Evolutionary conservation across 2,329 filamentous ascomycete genomes (phyloP).

Genomic region (Colletotrichum echinochloae): DNA sequence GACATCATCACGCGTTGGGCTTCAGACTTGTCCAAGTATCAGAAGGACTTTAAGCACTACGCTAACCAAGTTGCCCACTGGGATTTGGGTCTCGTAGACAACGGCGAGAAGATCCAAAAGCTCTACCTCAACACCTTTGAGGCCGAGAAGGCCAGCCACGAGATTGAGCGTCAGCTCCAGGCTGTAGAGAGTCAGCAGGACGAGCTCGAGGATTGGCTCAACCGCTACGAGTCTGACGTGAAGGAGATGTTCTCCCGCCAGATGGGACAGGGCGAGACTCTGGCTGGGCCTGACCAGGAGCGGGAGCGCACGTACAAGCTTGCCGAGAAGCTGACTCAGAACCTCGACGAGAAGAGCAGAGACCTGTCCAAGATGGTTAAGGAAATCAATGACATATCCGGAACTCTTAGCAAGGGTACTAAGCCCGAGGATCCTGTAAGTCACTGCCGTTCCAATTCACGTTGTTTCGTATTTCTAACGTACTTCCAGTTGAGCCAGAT

Average conservation of each 20-base stretch:
- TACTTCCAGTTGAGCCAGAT: slow-evolving; percentile 84
- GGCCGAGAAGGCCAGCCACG: slow-evolving; percentile 90
- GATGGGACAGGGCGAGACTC: slow-evolving; percentile 78
- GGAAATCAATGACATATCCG: slow-evolving; percentile 95
- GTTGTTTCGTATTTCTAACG: slow-evolving; percentile 43
- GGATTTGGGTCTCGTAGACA: slow-evolving; percentile 93
- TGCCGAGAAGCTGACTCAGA: slow-evolving; percentile 91
- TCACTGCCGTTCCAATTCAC: slow-evolving; percentile 42
- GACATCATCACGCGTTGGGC: slow-evolving; percentile 98
- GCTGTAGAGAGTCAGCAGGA: slow-evolving; percentile 93
- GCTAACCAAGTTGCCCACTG: slow-evolving; percentile 88
- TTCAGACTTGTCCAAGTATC: slow-evolving; percentile 92
- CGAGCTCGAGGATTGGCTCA: slow-evolving; percentile 88
- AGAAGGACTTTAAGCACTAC: slow-evolving; percentile 95
- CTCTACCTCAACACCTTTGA: slow-evolving; percentile 93
- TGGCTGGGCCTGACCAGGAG: slow-evolving; percentile 93
- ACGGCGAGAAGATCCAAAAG: slow-evolving; percentile 94
- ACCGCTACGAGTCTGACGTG: slow-evolving; percentile 91
- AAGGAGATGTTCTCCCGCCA: slow-evolving; percentile 88
- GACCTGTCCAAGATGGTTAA: slow-evolving; percentile 97
- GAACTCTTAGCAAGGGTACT: slow-evolving; percentile 86
- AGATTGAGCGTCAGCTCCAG: slow-evolving; percentile 92
- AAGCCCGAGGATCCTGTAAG: slow-evolving; percentile 89
- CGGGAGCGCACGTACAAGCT: slow-evolving; percentile 96
- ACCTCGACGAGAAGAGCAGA: slow-evolving; percentile 92